These are phyloP conservation scores for Penicillium oxalicum DNA, from an alignment of 2,329 filamentous ascomycete species.

Conservation along the genomic window DNA sequence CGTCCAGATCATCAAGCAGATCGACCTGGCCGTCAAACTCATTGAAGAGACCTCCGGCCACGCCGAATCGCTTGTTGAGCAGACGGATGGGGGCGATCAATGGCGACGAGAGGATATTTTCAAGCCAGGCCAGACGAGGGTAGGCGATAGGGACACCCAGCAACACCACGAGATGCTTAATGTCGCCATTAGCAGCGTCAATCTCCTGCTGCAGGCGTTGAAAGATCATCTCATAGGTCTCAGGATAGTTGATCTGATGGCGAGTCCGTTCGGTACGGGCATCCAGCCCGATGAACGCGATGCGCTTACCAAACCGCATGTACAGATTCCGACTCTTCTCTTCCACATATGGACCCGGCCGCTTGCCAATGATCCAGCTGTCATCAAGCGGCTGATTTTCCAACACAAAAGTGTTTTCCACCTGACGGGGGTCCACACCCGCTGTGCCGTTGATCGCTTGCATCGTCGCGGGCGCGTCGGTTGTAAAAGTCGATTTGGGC, in stretches of 20 bases:
- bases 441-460: conserved; percentile 45
- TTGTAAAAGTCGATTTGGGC: conserved; percentile 78
- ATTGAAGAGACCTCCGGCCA: conserved; percentile 84
- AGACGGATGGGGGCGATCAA: conserved; percentile 84
- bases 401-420: conserved; percentile 68
- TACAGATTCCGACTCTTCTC: conserved; percentile 57
- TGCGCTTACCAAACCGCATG: conserved; percentile 59
- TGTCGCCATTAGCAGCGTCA: conserved; percentile 45
- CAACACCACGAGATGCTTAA: conserved; percentile 59
- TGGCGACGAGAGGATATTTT: conserved; percentile 83
- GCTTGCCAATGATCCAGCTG: conserved; percentile 72
- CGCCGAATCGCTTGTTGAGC: conserved; percentile 80
- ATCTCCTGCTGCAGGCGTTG: conserved; percentile 50
- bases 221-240: conserved; percentile 59
- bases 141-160: conserved; percentile 66
- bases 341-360: conserved; percentile 62
- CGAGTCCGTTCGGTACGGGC: conserved; percentile 70
- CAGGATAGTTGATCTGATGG: conserved; percentile 81
- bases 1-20: conserved; percentile 59
- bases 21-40: conserved; percentile 76
- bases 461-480: conserved; percentile 58
- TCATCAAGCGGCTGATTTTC: conserved; percentile 54
- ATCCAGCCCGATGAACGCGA: conserved; percentile 57
- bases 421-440: conserved; percentile 61
- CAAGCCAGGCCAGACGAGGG: conserved; percentile 83